Conservation (phyloP, 1,284 basidiomycete species). For the Ceratorhiza oryzae-sativae region DNA sequence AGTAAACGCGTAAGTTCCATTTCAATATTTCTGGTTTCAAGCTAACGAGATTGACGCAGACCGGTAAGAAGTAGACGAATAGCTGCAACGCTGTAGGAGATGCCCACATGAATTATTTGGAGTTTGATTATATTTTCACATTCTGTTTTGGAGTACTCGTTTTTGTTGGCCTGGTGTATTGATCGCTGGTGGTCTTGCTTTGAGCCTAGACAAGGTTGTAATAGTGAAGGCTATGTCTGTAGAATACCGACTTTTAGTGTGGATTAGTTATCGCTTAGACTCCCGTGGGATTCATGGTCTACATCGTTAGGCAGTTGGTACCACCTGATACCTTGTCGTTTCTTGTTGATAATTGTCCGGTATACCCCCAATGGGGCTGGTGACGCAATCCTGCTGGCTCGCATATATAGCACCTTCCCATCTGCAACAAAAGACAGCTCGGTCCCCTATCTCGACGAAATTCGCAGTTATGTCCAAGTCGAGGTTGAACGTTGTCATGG, state of each 20-base stretch:
- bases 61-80: constrained; percentile 17
- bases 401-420: constrained; percentile 15
- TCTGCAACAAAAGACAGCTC: too few species aligned
- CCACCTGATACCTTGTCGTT: not conserved
- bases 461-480: constrained; percentile 11
- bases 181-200: constrained; percentile 28
- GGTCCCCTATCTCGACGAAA: not conserved
- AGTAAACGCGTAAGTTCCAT: constrained; percentile 25
- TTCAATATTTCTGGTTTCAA: not conserved
- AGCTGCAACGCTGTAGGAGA: not conserved
- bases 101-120: constrained; percentile 34
- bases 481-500: constrained; percentile 31
- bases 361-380: constrained; percentile 1
- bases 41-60: not conserved
- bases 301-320: too few species aligned
- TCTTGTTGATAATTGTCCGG: constrained; percentile 13
- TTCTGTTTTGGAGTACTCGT: constrained; percentile 5
- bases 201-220: constrained; percentile 7
- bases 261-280: constrained; percentile 13
- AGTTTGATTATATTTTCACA: not conserved
- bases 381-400: not conserved
- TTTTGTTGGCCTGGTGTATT: constrained; percentile 18
- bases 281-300: not conserved
- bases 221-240: constrained; percentile 26
- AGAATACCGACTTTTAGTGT: constrained; percentile 35